Evolutionary conservation across 164 flowering plant genomes (phyloP), one percentile per base, ranked within the genome.

Genomic region (Saururus chinensis): DNA sequence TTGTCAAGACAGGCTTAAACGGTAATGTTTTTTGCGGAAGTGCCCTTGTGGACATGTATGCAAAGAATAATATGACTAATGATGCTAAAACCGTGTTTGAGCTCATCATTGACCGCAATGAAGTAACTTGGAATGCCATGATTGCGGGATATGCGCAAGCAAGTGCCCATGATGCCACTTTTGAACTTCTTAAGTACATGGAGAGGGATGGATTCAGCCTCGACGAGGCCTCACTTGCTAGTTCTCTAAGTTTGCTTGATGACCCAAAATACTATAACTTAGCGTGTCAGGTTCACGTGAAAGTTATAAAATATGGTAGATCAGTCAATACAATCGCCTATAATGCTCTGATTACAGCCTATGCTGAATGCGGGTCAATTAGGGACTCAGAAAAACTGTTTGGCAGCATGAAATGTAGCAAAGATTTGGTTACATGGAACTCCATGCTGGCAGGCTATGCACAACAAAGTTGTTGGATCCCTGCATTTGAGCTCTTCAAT

Each of bases 21-120:
- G 64, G 25, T 24, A 81, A 87, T 79, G 86, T 88, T 16, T 85
- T 69, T 51, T 67, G 81, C 0, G 81, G 79, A 11, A 86, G 90
- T 71, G 87, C 96, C 0, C 79, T 91, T 57, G 45, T 88, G 73
- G 88, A 85, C 62, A 84, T 88, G 96, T 91, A 91, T 67, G 84
- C 92, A 0, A 87, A 88, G 65, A 86, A 89, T 60, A 58, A 66
- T 60, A 76, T 76, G 55, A 74, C 87, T 58, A 77, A 71, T 57
- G 92, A 85, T 72, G 88, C 95, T 0, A 45, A 55, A 66, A 56
- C 21, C 57, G 79, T 82, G 51, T 86, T 90, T 68, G 68, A 69
- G 58, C 14, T 23, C 69, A 81, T 86, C 67, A 69, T 72, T 0
- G 72, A 73, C 37, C 79, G 77, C 5, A 88, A 86, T 45, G 56